These are phyloP conservation scores for Suillus fuscotomentosus DNA, from an alignment of 768 basidiomycete genomes.

Conservation along the genomic window DNA sequence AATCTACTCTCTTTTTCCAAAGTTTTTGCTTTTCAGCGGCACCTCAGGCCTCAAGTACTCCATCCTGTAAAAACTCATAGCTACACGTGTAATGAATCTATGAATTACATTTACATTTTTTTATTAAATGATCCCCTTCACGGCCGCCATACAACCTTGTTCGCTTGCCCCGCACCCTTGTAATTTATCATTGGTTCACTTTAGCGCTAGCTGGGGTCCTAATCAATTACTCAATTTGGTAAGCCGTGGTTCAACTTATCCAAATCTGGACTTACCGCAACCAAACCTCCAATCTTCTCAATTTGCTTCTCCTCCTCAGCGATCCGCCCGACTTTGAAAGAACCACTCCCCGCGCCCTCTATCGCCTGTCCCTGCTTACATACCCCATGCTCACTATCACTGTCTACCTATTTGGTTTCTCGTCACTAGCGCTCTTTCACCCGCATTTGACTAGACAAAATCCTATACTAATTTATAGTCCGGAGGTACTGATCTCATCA, in stretches of 20 bases:
- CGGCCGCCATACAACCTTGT: slow-evolving; percentile 5
- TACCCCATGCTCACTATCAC: slow-evolving; percentile 5
- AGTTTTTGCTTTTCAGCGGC: neutral
- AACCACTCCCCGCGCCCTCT: slow-evolving; percentile 8
- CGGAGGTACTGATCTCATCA: too few species aligned
- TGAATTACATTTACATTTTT: neutral
- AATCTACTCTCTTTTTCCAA: slow-evolving; percentile 29
- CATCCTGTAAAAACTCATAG: slow-evolving; percentile 21
- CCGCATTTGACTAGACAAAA: too few species aligned
- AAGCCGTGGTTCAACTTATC: slow-evolving; percentile 7
- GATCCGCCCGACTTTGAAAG: slow-evolving; percentile 31
- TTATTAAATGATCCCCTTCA: neutral
- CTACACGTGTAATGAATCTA: slow-evolving; percentile 10
- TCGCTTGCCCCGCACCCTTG: slow-evolving; percentile 16
- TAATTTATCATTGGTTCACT: slow-evolving; percentile 13
- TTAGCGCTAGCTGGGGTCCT: slow-evolving; percentile 29
- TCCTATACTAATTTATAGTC: neutral
- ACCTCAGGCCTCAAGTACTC: slow-evolving; percentile 18
- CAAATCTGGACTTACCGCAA: slow-evolving; percentile 13
- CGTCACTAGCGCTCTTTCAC: too few species aligned
- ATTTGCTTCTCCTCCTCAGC: slow-evolving; percentile 15
- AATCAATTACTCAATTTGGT: slow-evolving; percentile 8
- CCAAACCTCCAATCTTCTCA: slow-evolving; percentile 9
- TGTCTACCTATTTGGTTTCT: neutral
- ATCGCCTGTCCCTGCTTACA: slow-evolving; percentile 19